These are phyloP conservation scores for Fusarium sp. DNA, from an alignment of 2,329 filamentous ascomycete species.

Conservation along the genomic window DNA sequence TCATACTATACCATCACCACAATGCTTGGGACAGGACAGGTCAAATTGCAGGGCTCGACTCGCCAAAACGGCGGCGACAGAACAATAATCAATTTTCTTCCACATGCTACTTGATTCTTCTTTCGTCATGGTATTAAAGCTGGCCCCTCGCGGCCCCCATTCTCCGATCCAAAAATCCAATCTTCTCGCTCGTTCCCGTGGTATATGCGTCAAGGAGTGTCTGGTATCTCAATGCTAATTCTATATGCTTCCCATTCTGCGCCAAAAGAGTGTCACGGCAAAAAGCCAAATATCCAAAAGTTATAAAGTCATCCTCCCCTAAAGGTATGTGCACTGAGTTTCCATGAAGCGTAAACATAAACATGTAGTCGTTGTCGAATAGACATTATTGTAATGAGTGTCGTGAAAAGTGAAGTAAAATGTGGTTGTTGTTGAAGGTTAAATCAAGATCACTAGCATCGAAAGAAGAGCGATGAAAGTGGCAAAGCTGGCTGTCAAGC, in stretches of 20 bases:
- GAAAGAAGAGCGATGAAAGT: constrained; percentile 36
- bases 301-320: constrained; percentile 1
- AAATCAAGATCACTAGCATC: constrained; percentile 38
- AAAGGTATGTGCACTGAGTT: constrained; percentile 33
- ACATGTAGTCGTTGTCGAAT: constrained; percentile 30
- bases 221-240: constrained; percentile 41
- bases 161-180: background rate
- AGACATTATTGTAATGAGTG: constrained; percentile 44
- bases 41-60: constrained; percentile 18
- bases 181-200: constrained; percentile 1
- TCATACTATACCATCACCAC: background rate
- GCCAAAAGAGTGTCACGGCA: constrained; percentile 43
- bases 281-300: constrained; percentile 26
- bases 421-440: constrained; percentile 28
- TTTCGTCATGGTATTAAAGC: constrained; percentile 20
- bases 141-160: background rate
- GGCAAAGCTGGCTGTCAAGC: constrained; percentile 30
- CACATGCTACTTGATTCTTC: background rate
- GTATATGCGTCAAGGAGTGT: constrained; percentile 40
- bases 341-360: constrained; percentile 32
- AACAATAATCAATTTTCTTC: constrained; percentile 21
- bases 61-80: constrained; percentile 22
- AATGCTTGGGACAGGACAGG: background rate
- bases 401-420: constrained; percentile 33
- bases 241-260: constrained; percentile 34